These are phyloP conservation scores for Acer saccharum DNA, from an alignment of 345 rosid genomes.

Conservation along the genomic window DNA sequence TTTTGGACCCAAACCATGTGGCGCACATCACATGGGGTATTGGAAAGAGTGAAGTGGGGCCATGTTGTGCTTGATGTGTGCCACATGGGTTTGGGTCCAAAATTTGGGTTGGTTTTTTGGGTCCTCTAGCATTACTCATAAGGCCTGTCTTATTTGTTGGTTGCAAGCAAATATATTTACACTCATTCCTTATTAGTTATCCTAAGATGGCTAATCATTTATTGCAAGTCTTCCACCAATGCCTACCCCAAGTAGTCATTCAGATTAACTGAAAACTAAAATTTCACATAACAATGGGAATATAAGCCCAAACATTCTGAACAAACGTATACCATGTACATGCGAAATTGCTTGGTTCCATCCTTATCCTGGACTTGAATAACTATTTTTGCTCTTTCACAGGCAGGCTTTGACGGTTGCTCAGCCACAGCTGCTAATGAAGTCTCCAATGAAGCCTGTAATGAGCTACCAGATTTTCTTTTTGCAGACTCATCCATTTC, in stretches of 20 bases:
- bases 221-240: neutral
- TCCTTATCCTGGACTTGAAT: constrained; percentile 73
- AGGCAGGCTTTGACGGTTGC: constrained; percentile 31
- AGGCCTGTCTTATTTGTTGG: neutral
- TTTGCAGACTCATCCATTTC: constrained; percentile 55
- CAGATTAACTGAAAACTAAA: neutral
- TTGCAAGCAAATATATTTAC: neutral
- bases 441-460: constrained; percentile 32
- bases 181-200: neutral
- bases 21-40: too few species aligned
- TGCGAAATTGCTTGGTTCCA: constrained; percentile 59
- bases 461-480: constrained; percentile 34
- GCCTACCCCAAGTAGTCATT: neutral
- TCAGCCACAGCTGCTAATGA: constrained; percentile 36
- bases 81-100: too few species aligned
- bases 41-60: too few species aligned
- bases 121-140: too few species aligned
- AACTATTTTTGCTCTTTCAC: constrained; percentile 69
- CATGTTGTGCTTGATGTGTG: too few species aligned
- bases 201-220: neutral
- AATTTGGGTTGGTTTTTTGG: too few species aligned
- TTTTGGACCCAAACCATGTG: too few species aligned
- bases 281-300: neutral
- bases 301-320: constrained; percentile 3
- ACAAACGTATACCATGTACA: constrained; percentile 53